Base-by-base conservation (phyloP, 2,329 filamentous ascomycete species). In the Colletotrichum orbiculare region DNA sequence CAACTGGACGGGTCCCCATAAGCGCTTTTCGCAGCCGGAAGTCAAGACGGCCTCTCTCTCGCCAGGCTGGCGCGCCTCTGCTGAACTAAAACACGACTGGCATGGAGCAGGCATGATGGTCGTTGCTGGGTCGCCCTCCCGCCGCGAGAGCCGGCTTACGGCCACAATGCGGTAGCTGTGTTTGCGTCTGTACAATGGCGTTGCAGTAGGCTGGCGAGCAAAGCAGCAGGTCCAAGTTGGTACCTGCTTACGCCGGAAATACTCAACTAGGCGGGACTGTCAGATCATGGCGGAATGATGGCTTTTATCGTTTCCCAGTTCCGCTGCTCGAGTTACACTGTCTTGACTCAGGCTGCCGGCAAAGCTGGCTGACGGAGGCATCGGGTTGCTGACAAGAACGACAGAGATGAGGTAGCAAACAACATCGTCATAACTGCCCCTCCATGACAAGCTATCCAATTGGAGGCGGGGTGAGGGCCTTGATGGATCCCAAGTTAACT, bases 341-440 rank as follows among this genome's bases (percentile, higher is more conserved):
- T 25, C 25, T 25, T 25, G 3, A n/a, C 2, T 41, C 45, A 25
- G 39, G 37, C 5, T 25, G 7, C 10, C 46, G 37, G 46, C 15
- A 47, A 17, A 42, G 33, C 37, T 62, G 46, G 25, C 38, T 45
- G 8, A 53, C 38, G 53, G 34, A 37, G 11, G 7, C 10, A 42
- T 25, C 17, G 39, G 43, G 46, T 15, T 47, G 62, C 47, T 56
- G 46, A 61, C 17, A 46, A 42, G 47, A 43, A 47, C 58, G 41
- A 60, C 52, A 66, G 63, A 57, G 25, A 53, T 41, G 47, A 63
- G 62, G 62, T 65, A 52, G 47, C 47, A 48, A 33, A 56, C 41
- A 35, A 38, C 52, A 66, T 66, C 63, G 63, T 66, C 63, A 66
- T 66, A 66, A 48, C 34, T 63, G 41, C 63, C 63, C 63, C 63